Evolutionary conservation across 2,329 filamentous ascomycete species (phyloP).

Genomic region (Trichoderma asperellum): DNA sequence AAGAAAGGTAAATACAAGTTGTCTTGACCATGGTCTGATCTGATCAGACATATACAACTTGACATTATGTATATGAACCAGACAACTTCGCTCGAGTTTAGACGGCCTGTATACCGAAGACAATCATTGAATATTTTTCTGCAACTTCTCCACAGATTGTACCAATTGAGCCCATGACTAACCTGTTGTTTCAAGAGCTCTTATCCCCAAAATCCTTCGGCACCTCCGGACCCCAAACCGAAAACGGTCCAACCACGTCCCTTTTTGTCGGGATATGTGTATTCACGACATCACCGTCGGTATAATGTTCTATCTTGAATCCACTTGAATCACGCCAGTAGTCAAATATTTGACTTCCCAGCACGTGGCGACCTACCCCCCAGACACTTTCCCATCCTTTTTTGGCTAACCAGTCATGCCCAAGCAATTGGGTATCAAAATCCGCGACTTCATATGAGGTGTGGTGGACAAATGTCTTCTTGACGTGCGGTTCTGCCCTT

Average conservation of each 20-base stretch:
- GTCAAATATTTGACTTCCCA: slow-evolving; percentile 66
- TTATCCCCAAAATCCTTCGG: slow-evolving; percentile 20
- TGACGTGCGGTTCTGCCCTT: slow-evolving; percentile 33
- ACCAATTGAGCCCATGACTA: background rate
- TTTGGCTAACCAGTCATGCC: slow-evolving; percentile 60
- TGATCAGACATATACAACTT: too few relatives aligned
- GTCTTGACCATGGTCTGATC: too few relatives aligned
- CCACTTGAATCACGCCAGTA: slow-evolving; percentile 62
- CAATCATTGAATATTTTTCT: too few relatives aligned
- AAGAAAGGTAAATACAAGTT: too few relatives aligned
- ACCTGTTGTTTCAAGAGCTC: too few relatives aligned
- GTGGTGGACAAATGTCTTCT: slow-evolving; percentile 33
- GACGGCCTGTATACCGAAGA: too few relatives aligned
- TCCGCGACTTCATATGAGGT: slow-evolving; percentile 55
- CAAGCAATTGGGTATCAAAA: slow-evolving; percentile 63
- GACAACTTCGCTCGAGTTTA: too few relatives aligned
- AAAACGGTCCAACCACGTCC: slow-evolving; percentile 18
- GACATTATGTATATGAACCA: too few relatives aligned
- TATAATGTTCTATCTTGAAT: slow-evolving; percentile 63
- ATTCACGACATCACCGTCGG: slow-evolving; percentile 65
- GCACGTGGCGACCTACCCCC: slow-evolving; percentile 64
- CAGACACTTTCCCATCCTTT: slow-evolving; percentile 59
- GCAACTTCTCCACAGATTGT: too few relatives aligned
- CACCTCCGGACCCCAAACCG: slow-evolving; percentile 34
- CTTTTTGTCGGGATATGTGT: slow-evolving; percentile 45